These are phyloP conservation scores for Waitea zeae DNA, from an alignment of 1,284 basidiomycete genomes.

Conservation along the genomic window DNA sequence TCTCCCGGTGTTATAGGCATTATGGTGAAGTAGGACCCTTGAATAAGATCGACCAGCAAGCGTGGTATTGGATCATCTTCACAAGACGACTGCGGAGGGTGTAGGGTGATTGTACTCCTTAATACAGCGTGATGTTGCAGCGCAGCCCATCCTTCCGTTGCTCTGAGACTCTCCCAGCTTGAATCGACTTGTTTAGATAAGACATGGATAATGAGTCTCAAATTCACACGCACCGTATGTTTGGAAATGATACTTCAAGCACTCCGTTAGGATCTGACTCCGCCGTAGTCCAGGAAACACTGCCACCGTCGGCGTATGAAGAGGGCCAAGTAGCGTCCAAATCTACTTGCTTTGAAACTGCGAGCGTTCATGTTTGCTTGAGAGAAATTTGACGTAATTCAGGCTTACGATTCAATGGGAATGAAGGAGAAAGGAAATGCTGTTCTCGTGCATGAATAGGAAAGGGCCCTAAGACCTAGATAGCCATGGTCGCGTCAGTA, in stretches of 20 bases:
- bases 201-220: conserved; percentile 1
- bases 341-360: conserved; percentile 29
- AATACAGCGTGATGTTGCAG: conserved; percentile 59
- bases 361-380: background rate
- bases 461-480: conserved; percentile 59
- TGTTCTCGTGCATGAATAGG: conserved; percentile 70
- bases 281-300: conserved; percentile 35
- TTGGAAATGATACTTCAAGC: conserved; percentile 41
- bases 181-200: background rate
- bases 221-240: conserved; percentile 35
- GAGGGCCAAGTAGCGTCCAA: conserved; percentile 35
- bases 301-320: conserved; percentile 42
- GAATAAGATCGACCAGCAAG: conserved; percentile 27
- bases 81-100: conserved; percentile 21
- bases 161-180: conserved; percentile 50
- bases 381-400: conserved; percentile 1
- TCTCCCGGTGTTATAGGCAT: conserved; percentile 25
- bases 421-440: conserved; percentile 57
- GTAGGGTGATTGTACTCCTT: conserved; percentile 41
- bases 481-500: conserved; percentile 1
- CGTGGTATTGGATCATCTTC: conserved; percentile 11
- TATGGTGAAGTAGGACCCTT: conserved; percentile 54
- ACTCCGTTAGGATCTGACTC: conserved; percentile 22
- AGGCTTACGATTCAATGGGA: conserved; percentile 42
- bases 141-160: conserved; percentile 68